These are phyloP conservation scores for Hypoxylon crocopeplum DNA, from an alignment of 495 filamentous ascomycete species.

Conservation along the genomic window DNA sequence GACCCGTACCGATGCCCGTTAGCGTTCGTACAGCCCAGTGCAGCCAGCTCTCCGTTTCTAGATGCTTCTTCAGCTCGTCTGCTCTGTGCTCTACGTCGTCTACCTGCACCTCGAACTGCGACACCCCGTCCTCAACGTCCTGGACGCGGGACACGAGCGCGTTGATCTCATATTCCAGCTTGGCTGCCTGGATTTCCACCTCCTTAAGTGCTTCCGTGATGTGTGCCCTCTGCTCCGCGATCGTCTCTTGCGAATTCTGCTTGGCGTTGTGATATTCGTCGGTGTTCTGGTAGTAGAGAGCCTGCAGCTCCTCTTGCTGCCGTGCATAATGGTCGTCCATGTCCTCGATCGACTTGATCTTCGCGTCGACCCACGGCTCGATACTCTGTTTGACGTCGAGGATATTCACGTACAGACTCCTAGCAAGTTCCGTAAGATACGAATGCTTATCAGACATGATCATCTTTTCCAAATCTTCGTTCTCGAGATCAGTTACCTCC, in stretches of 20 bases:
- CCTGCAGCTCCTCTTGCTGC: slow-evolving; percentile 70
- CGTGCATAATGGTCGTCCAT: slow-evolving; percentile 66
- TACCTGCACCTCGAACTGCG: slow-evolving; percentile 82
- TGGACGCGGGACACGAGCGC: slow-evolving; percentile 80
- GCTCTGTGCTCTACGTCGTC: slow-evolving; percentile 77
- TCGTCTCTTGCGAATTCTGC: slow-evolving; percentile 68
- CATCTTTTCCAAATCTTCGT: slow-evolving; percentile 9
- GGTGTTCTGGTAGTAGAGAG: slow-evolving; percentile 69
- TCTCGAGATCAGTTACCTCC: slow-evolving; percentile 49
- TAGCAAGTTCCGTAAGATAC: slow-evolving; percentile 63
- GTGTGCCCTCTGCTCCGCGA: slow-evolving; percentile 68
- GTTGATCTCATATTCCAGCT: slow-evolving; percentile 92
- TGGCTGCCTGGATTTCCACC: slow-evolving; percentile 81
- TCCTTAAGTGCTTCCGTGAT: slow-evolving; percentile 80
- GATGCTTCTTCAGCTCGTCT: slow-evolving; percentile 69
- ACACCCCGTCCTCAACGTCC: slow-evolving; percentile 85
- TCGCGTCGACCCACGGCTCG: slow-evolving; percentile 70
- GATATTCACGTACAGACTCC: slow-evolving; percentile 61
- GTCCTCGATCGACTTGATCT: slow-evolving; percentile 66
- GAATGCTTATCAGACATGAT: slow-evolving; percentile 42
- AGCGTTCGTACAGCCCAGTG: slow-evolving; percentile 65
- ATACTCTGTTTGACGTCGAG: slow-evolving; percentile 57
- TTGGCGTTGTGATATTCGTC: slow-evolving; percentile 69
- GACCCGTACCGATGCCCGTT: slow-evolving; percentile 65
- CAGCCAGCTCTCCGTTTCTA: slow-evolving; percentile 67